Conservation (phyloP, 495 filamentous ascomycete genomes). For the Baudoinia panamericana region DNA sequence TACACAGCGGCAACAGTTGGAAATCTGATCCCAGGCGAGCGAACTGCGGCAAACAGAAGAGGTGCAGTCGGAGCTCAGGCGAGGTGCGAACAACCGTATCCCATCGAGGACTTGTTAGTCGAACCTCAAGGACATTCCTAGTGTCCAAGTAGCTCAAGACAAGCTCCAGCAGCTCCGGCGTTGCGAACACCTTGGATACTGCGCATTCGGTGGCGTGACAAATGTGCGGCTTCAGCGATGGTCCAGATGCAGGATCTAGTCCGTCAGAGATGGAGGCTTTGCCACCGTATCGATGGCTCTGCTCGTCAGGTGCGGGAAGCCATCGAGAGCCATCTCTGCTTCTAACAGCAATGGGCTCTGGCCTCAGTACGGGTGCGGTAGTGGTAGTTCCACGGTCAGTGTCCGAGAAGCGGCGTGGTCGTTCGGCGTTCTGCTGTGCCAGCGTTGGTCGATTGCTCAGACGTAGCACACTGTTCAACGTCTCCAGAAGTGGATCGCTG, state of each 20-base stretch:
- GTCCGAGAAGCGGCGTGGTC: constrained; percentile 2
- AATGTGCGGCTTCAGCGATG: constrained; percentile 1
- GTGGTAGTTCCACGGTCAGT: background rate
- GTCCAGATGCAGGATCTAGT: background rate
- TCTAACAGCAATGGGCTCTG: background rate
- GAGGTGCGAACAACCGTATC: constrained; percentile 3
- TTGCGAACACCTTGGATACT: constrained; percentile 6
- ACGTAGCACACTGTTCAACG: constrained; percentile 5
- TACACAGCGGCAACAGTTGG: constrained; percentile 4
- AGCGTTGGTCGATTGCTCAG: background rate
- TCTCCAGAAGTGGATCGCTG: constrained; percentile 3
- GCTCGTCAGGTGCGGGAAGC: constrained; percentile 9
- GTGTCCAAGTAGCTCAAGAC: constrained; percentile 4
- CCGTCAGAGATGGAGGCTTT: background rate
- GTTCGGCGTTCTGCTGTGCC: background rate
- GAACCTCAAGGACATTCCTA: constrained; percentile 3
- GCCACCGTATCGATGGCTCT: background rate
- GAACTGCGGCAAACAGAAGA: constrained; percentile 7
- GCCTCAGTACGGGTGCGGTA: background rate
- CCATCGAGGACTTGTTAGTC: constrained; percentile 5
- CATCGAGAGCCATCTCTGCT: constrained; percentile 9
- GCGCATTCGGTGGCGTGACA: constrained; percentile 7
- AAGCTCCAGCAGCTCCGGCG: constrained; percentile 12
- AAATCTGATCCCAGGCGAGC: background rate
- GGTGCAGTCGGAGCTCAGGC: constrained; percentile 13